Conservation (phyloP, 1,284 basidiomycete genomes). For the Ceratobasidium sp. region DNA sequence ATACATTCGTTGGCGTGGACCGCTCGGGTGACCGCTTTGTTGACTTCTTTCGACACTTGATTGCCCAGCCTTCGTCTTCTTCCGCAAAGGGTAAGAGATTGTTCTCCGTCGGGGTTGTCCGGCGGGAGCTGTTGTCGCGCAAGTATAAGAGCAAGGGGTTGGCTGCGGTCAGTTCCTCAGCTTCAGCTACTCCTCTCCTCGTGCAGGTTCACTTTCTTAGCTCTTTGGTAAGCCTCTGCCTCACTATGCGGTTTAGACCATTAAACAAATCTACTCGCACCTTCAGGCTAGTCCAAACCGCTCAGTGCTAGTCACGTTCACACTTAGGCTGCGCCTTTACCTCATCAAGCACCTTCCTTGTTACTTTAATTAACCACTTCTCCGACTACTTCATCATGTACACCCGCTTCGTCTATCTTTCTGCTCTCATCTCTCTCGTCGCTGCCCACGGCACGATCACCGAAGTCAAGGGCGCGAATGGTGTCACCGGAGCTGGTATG, state of each 20-base stretch:
- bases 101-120: background rate
- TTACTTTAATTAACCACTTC: conserved; percentile 11
- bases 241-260: background rate
- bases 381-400: conserved; percentile 24
- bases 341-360: conserved; percentile 15
- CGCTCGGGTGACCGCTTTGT: conserved; percentile 16
- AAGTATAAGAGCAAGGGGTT: conserved; percentile 25
- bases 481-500: conserved; percentile 48
- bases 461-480: conserved; percentile 53
- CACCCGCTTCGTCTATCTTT: conserved; percentile 37
- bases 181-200: conserved; percentile 40
- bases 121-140: conserved; percentile 17
- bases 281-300: conserved; percentile 40
- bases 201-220: conserved; percentile 42
- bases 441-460: conserved; percentile 53
- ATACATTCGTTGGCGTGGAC: background rate
- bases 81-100: background rate
- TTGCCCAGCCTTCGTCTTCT: background rate
- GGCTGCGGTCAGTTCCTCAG: conserved; percentile 15
- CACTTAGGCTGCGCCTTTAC: conserved; percentile 41
- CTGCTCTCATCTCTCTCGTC: conserved; percentile 43
- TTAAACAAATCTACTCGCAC: background rate
- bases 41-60: background rate
- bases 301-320: conserved; percentile 43
- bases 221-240: conserved; percentile 21